A percentile compares a stretch with the other conserved stretches of the same genome.
Evolutionary conservation across 306 rosid genomes (phyloP).

Genomic region (Luffa aegyptiaca): DNA sequence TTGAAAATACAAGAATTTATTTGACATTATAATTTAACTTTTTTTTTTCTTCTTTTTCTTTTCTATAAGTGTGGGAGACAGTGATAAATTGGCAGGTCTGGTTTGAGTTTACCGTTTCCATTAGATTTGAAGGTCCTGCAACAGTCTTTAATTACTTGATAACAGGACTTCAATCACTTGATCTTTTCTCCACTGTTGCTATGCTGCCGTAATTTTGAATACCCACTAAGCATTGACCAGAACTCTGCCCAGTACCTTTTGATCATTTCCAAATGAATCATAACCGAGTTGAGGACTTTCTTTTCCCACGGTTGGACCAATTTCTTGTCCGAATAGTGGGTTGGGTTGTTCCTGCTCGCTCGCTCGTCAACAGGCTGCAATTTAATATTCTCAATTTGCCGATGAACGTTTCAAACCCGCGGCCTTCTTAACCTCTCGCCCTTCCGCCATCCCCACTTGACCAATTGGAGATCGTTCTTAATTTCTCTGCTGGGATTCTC

Average conservation of each 20-base stretch:
- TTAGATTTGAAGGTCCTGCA: neutral
- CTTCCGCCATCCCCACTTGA: neutral
- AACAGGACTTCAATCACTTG: neutral
- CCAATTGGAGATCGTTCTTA: neutral
- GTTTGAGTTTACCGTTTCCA: no score
- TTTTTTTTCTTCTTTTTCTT: no score
- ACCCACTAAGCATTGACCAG: neutral
- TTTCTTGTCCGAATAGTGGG: neutral
- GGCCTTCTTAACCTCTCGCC: neutral
- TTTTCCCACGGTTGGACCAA: neutral
- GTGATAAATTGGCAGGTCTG: no score
- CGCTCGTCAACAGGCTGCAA: neutral
- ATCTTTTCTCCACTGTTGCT: neutral
- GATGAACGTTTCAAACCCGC: neutral
- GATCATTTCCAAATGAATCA: neutral
- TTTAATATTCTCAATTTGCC: neutral
- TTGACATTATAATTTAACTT: no score
- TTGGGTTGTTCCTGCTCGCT: neutral
- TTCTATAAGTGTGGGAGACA: no score
- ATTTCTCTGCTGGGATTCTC: neutral
- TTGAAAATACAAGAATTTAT: no score
- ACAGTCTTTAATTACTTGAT: neutral
- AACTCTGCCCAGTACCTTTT: neutral
- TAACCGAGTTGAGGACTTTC: neutral
- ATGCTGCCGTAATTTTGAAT: neutral